Evolutionary conservation across 306 rosid genomes (phyloP), one percentile per base, ranked within the genome.

Genomic region (Acmispon strigosus): DNA sequence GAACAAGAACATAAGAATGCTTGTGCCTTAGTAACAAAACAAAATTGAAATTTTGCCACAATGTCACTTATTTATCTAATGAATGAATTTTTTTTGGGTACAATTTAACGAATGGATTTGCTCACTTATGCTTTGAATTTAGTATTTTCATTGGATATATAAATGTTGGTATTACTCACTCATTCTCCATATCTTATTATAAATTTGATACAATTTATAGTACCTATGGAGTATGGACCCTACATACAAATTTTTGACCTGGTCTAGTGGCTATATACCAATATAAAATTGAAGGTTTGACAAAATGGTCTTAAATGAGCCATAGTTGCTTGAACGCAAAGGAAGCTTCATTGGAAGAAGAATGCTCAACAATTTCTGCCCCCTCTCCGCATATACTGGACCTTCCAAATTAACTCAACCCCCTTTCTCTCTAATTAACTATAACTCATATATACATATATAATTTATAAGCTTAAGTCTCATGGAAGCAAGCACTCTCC

Each of bases 271-370:
- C 42, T 39, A 22, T 69, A 43, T 19, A 20, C 49, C 8, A 75
- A 72, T 77, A 86, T 70, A 85, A 58, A 70, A 83, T 80, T 59
- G 2, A 73, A 74, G 77, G 86, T 88, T 90, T 87, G 96, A 93
- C 96, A 78, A 86, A 72, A 27, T 69, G 79, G 68, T 68, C 70
- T 88, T 76, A 81, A 72, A 73, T 74, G 66, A 64, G 36, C 57
- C 69, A 66, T 74, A 44, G 84, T 93, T 93, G 50, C 98, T 93
- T 93, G 62, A 93, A 86, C 96, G 89, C 87, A 84, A 93, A 93
- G 97, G 87, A 83, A 93, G 87, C 64, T 83, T 87, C 87, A 85
- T 88, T 87, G 97, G 84, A 74, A 81, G 66, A 85, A 90, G 85
- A 87, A 90, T 90, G 86, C 71, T 88, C 87, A 74, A 82, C 92